A percentile compares a stretch with the other conserved stretches of the same genome.
Evolutionary conservation across 805 yeast species (phyloP).

Genomic region (Alloascoidea hylecoeti): DNA sequence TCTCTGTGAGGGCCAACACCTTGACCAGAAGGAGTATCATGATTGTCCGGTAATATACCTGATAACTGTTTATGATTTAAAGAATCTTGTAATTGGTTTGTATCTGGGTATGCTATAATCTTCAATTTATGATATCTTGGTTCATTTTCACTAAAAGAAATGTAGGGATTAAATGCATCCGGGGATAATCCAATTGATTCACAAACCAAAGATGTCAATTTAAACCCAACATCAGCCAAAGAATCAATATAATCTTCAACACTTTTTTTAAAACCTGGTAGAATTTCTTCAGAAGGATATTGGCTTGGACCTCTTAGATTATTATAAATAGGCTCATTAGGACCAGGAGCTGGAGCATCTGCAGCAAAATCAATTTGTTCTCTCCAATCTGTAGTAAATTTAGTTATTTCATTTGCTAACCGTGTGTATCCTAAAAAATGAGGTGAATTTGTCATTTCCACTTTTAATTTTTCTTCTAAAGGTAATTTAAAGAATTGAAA

Average conservation of each 20-base stretch:
- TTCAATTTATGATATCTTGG: conserved; percentile 27
- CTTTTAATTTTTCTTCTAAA: conserved; percentile 24
- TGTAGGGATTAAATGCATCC: conserved; percentile 30
- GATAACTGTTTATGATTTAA: conserved; percentile 9
- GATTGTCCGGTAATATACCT: conserved; percentile 3
- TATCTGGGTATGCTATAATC: conserved; percentile 42
- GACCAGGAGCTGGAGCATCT: conserved; percentile 25
- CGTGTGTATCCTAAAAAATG: conserved; percentile 46
- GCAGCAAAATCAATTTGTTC: conserved; percentile 40
- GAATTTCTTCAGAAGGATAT: conserved; percentile 29
- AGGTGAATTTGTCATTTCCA: conserved; percentile 40
- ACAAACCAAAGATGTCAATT: conserved; percentile 31
- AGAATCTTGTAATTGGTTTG: conserved; percentile 11
- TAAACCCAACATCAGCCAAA: conserved; percentile 28
- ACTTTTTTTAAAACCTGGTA: conserved; percentile 28
- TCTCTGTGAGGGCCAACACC: conserved; percentile 62
- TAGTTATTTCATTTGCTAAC: conserved; percentile 45
- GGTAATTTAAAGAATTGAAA: conserved; percentile 25
- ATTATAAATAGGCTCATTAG: conserved; percentile 20
- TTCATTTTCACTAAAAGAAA: conserved; percentile 30
- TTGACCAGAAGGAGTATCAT: conserved; percentile 15
- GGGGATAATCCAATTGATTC: conserved; percentile 38
- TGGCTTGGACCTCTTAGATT: conserved; percentile 43
- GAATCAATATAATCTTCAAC: conserved; percentile 27
- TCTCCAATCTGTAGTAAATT: conserved; percentile 37